phyloP scores from a whole-genome alignment of 1,284 basidiomycete species.

The Cerrena zonata region DNA sequence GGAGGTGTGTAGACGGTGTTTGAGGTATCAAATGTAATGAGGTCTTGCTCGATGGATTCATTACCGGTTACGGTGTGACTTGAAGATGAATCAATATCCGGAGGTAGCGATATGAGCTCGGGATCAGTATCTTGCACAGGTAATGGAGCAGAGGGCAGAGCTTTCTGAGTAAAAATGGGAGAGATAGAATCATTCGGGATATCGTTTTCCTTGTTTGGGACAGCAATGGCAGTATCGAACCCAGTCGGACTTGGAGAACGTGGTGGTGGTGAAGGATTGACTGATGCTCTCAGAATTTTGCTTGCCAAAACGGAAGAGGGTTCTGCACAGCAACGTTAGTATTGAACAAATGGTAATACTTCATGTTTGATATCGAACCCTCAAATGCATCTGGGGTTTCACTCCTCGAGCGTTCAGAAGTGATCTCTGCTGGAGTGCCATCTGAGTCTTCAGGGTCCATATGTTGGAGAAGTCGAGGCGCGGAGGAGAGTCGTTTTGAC shows the following conservation, averaged over 20 bases:
- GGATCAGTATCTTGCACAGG: neutral
- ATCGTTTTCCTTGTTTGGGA: neutral
- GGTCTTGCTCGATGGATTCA: slow-evolving; percentile 24
- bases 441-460: slow-evolving; percentile 15
- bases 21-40: slow-evolving; percentile 40
- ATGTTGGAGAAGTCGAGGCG: slow-evolving; percentile 18
- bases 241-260: slow-evolving; percentile 11
- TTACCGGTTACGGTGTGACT: too few relatives aligned
- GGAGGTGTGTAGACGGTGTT: slow-evolving; percentile 15
- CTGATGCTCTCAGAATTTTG: slow-evolving; percentile 59
- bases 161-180: too few relatives aligned
- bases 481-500: slow-evolving; percentile 43
- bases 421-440: slow-evolving; percentile 27
- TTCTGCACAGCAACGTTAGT: slow-evolving; percentile 34
- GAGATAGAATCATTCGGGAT: neutral
- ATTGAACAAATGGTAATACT: neutral
- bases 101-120: too few relatives aligned
- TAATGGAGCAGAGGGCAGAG: too few relatives aligned
- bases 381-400: slow-evolving; percentile 24
- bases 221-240: neutral
- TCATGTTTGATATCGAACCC: slow-evolving; percentile 21
- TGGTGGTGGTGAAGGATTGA: slow-evolving; percentile 73
- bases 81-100: too few relatives aligned
- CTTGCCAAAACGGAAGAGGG: slow-evolving; percentile 60
- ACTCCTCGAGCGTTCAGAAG: slow-evolving; percentile 14